A percentile compares a stretch with the other conserved stretches of the same genome.
phyloP scores from a whole-genome alignment of 208 protist genomes.

The Trichomonas vaginalis region DNA sequence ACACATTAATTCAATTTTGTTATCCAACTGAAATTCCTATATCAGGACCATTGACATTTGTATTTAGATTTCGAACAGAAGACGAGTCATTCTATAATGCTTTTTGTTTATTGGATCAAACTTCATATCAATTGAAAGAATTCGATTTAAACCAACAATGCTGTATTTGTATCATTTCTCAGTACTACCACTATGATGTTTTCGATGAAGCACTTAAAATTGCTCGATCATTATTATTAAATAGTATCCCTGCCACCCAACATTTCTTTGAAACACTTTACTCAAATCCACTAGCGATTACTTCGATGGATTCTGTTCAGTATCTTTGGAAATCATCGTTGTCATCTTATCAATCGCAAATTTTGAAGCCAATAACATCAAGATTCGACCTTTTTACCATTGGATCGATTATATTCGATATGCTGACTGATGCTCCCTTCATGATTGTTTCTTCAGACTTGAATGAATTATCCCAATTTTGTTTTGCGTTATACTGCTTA shows the following conservation, averaged over 20 bases:
- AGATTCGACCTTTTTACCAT: neutral
- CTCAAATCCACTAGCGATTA: neutral
- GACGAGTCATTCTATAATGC: neutral
- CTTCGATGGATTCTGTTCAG: neutral
- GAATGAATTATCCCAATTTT: neutral
- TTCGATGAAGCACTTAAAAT: neutral
- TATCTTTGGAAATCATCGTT: neutral
- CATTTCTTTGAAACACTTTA: neutral
- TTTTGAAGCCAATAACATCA: neutral
- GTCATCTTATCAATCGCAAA: neutral
- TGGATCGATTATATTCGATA: neutral
- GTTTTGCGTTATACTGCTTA: neutral
- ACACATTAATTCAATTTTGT: slow-evolving; percentile 5
- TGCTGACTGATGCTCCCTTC: neutral
- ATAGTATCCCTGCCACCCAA: neutral
- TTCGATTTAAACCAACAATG: neutral
- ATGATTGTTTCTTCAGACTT: neutral
- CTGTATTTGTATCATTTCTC: neutral
- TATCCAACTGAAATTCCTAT: neutral
- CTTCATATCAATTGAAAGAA: slow-evolving; percentile 5
- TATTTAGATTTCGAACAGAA: neutral
- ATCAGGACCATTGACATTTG: neutral
- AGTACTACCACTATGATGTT: neutral
- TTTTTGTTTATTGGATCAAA: neutral
- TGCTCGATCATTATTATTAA: neutral